These are phyloP conservation scores for Astrocystis sublimbata DNA, from an alignment of 495 filamentous ascomycete species.

Conservation along the genomic window DNA sequence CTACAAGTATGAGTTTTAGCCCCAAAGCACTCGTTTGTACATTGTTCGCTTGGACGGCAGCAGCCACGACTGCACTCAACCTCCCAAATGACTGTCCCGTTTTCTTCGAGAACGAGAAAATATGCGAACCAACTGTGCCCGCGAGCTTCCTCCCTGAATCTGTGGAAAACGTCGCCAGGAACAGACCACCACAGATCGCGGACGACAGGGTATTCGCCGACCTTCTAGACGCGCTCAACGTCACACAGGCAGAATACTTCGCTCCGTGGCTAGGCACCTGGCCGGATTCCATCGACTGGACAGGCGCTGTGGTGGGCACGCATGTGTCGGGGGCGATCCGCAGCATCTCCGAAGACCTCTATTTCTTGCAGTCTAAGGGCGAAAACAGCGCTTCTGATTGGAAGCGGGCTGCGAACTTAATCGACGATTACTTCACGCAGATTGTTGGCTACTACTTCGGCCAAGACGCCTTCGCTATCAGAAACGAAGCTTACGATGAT, in stretches of 20 bases:
- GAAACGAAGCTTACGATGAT: conserved; percentile 87
- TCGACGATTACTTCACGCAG: conserved; percentile 83
- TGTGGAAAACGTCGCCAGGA: conserved; percentile 3
- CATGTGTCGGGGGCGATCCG: conserved; percentile 70
- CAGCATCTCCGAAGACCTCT: conserved; percentile 55
- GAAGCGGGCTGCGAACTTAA: conserved; percentile 64
- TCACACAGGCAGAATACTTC: conserved; percentile 80
- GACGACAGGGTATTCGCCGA: conserved; percentile 37
- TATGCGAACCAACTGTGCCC: conserved; percentile 30
- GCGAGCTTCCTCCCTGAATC: conserved; percentile 27
- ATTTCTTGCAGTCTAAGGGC: conserved; percentile 19
- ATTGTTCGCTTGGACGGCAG: not conserved
- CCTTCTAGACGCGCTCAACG: conserved; percentile 62
- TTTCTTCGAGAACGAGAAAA: conserved; percentile 22
- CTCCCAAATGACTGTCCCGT: conserved; percentile 25
- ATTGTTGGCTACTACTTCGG: conserved; percentile 79
- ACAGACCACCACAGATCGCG: conserved; percentile 8
- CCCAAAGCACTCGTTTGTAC: not conserved
- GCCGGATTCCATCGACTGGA: conserved; percentile 93
- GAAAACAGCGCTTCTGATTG: conserved; percentile 35
- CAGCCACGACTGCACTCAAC: not conserved
- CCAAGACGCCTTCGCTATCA: conserved; percentile 74
- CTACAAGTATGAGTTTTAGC: not conserved
- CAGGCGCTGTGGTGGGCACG: conserved; percentile 81
- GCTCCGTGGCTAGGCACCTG: conserved; percentile 75